Conservation (phyloP, 2,329 filamentous ascomycete genomes). For the Trichoderma simmonsii region DNA sequence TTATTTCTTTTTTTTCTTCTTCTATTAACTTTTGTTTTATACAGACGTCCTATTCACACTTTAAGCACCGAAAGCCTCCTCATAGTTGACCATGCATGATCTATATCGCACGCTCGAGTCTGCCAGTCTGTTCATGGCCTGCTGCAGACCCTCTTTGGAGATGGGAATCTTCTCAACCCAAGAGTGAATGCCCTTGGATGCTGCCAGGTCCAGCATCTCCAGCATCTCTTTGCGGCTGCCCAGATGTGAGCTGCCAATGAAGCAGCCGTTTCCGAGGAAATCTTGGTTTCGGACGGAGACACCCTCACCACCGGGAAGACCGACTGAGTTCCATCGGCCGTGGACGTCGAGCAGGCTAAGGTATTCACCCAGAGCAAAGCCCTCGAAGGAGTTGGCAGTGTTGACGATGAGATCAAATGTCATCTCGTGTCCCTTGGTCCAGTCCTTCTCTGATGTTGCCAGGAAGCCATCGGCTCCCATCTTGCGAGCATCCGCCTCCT, state of each 20-base stretch:
- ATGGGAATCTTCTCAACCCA: conserved; percentile 75
- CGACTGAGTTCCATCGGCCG: conserved; percentile 75
- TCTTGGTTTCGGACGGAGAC: conserved; percentile 69
- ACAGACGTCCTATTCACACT: not conserved
- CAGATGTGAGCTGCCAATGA: conserved; percentile 69
- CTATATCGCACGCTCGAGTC: conserved; percentile 72
- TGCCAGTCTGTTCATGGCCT: conserved; percentile 66
- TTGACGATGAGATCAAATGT: conserved; percentile 76
- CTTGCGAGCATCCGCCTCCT: conserved; percentile 56
- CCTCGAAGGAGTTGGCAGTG: conserved; percentile 65
- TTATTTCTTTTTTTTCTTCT: not conserved
- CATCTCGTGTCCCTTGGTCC: conserved; percentile 55
- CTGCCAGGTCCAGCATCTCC: conserved; percentile 68
- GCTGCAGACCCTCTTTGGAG: conserved; percentile 65
- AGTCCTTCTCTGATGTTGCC: conserved; percentile 55
- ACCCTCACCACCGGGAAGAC: conserved; percentile 73
- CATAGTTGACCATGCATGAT: conserved; percentile 70
- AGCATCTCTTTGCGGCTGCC: conserved; percentile 68
- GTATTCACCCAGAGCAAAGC: conserved; percentile 68
- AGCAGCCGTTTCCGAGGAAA: conserved; percentile 70
- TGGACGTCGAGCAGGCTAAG: conserved; percentile 78
- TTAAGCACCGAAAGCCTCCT: conserved; percentile 61
- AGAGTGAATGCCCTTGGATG: conserved; percentile 64
- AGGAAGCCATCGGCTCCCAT: conserved; percentile 62
- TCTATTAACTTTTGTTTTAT: not conserved